Evolutionary conservation across 805 yeast genomes (phyloP), one percentile per base, ranked within the genome.

Genomic region (Suhomyces sp.): DNA sequence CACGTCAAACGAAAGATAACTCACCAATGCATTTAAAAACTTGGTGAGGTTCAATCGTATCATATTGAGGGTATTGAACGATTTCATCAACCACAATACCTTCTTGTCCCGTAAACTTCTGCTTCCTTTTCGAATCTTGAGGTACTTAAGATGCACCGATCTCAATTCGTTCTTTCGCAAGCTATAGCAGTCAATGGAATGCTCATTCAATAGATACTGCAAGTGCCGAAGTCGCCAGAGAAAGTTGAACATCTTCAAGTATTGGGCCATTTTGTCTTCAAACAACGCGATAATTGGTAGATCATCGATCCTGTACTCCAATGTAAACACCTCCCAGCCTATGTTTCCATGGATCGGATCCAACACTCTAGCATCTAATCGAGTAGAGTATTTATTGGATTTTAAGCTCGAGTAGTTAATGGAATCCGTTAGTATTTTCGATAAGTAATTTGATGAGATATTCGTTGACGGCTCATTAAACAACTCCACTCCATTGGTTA

Each of bases 321-420:
- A 71, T 0, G 97, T 90, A 66, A 93, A 92, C 2, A 88, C 90
- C 64, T 92, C 96, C 97, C 97, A 92, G 0, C 97, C 97, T 48
- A 83, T 70, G 27, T 84, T 82, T 0, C 90, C 78, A 59, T 86
- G 89, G 3, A 85, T 85, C 47, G 87, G 70, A 54, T 87, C 90
- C 47, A 92, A 74, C 22, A 92, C 77, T 45, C 97, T 75, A 0
- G 97, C 97, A 73, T 94, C 98, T 10, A 93, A 65, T 48, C 88
- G 70, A 44, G 78, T 71, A 10, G 81, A 65, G 8, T 81, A 76
- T 15, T 72, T 49, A 46, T 63, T 67, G 62, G 71, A 72, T 51
- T 76, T 69, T 1, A 84, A 60, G 1, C 87, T 79, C 0, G 90
- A 81, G 22, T 71, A 69, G 5, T 74, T 68, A 2, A 90, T 79